A percentile compares a stretch with the other conserved stretches of the same genome.
Conservation (phyloP, 495 filamentous ascomycete species). For the Trichodelitschia bisporula region DNA sequence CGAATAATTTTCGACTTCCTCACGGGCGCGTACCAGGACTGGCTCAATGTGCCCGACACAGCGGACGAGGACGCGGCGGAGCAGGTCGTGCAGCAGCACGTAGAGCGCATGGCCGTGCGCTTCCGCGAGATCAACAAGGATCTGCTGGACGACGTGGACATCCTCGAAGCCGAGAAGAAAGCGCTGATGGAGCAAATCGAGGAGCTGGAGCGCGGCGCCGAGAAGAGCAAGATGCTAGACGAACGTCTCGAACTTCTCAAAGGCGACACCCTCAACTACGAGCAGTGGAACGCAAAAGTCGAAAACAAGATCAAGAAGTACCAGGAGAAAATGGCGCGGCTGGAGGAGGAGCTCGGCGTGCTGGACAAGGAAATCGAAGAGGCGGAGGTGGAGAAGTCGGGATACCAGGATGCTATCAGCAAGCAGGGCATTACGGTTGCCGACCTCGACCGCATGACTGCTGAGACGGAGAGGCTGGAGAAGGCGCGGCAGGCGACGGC, state of each 20-base stretch:
- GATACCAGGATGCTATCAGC: slow-evolving; percentile 65
- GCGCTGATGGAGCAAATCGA: slow-evolving; percentile 60
- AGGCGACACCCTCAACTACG: slow-evolving; percentile 77
- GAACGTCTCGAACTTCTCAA: slow-evolving; percentile 70
- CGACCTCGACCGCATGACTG: slow-evolving; percentile 97
- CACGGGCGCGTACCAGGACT: slow-evolving; percentile 70
- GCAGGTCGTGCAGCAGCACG: slow-evolving; percentile 47
- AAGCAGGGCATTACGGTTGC: slow-evolving; percentile 80
- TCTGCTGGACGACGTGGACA: slow-evolving; percentile 56
- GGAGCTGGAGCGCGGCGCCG: slow-evolving; percentile 59
- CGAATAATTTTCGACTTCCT: slow-evolving; percentile 86
- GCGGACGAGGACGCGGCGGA: slow-evolving; percentile 75
- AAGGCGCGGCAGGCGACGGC: slow-evolving; percentile 55
- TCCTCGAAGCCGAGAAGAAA: slow-evolving; percentile 63
- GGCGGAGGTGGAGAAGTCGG: slow-evolving; percentile 54
- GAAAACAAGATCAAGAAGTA: slow-evolving; percentile 64
- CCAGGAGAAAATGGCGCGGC: slow-evolving; percentile 42
- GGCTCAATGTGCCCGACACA: slow-evolving; percentile 52
- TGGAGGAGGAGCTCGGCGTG: slow-evolving; percentile 60
- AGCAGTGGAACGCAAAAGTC: slow-evolving; percentile 65
- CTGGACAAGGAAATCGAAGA: slow-evolving; percentile 50
- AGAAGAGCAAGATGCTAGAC: slow-evolving; percentile 60
- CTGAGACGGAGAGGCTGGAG: slow-evolving; percentile 74
- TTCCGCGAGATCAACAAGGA: slow-evolving; percentile 63
- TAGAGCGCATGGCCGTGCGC: slow-evolving; percentile 72